Base-by-base conservation (phyloP, 1,284 basidiomycete genomes). In the Amylostereum chailletii region DNA sequence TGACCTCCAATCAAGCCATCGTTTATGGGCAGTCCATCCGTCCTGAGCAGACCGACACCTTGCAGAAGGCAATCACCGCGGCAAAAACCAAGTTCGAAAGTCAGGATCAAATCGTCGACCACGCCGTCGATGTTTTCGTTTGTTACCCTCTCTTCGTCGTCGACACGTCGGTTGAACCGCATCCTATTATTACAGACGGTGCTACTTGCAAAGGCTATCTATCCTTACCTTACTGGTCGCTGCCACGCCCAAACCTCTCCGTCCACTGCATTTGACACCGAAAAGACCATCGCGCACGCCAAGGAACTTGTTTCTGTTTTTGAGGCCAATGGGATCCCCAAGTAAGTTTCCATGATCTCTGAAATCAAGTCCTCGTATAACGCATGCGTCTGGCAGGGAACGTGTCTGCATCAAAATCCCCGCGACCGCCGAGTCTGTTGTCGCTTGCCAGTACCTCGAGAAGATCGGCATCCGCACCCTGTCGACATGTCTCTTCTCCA, bases 401-500 rank as follows among this genome's bases (percentile, higher is more conserved):
- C 65, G 73, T 3, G 71, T 76, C 3, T 75, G 72, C 57, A 73
- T 77, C 61, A 77, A 77, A 55, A 76, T 76, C 36, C 75, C 73
- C 6, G 64, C 69, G 4, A 75, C 73, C 0, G 70, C 73, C 1
- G 69, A 74, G 56, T 69, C 69, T 2, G 58, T 74, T 45, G 44
- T 75, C 4, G 74, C 75, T 0, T 76, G 74, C 55, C 64, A 66
- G 34, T 54, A 67, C 31, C 65, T 76, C 34, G 62, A 68, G 47
- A 60, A 63, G 40, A 54, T 58, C 32, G 70, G 70, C 9, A 74
- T 76, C 37, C 63, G 71, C 48, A 76, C 74, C 0, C 68, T 76
- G 5, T 72, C 65, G 9, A 76, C 75, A 0, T 71, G 69, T 57
- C 55, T 76, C 11, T 76, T 76, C 60, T 72, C 69, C 19, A 60